These are phyloP conservation scores for Suillus cothurnatus DNA, from an alignment of 768 basidiomycete species.

Conservation along the genomic window DNA sequence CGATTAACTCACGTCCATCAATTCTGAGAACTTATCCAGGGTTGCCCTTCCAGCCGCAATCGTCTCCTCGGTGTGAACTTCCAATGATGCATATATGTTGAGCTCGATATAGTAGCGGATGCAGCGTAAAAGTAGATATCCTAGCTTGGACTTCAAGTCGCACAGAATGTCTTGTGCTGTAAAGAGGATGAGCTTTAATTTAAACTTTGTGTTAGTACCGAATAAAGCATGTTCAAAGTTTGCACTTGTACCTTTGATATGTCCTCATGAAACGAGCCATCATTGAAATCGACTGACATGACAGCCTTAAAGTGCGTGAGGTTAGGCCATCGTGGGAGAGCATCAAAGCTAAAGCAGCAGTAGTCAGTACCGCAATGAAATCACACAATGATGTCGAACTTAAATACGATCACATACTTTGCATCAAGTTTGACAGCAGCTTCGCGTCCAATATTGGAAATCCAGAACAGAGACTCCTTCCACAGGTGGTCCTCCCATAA, in stretches of 20 bases:
- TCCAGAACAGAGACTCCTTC: slow-evolving; percentile 24
- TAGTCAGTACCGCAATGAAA: not conserved
- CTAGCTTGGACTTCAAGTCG: slow-evolving; percentile 9
- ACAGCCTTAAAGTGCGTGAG: slow-evolving; percentile 36
- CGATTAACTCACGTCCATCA: slow-evolving; percentile 21
- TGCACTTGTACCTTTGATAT: slow-evolving; percentile 32
- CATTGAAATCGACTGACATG: slow-evolving; percentile 31
- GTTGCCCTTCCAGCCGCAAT: slow-evolving; percentile 23
- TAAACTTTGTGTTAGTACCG: not conserved
- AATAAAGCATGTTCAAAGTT: not conserved
- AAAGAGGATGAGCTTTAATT: slow-evolving; percentile 32
- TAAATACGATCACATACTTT: slow-evolving; percentile 21
- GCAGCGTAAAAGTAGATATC: slow-evolving; percentile 30
- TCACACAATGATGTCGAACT: not conserved
- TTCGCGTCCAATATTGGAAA: slow-evolving; percentile 10
- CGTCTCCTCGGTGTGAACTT: slow-evolving; percentile 34
- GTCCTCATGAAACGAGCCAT: slow-evolving; percentile 39
- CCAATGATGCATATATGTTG: slow-evolving; percentile 30
- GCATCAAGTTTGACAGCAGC: slow-evolving; percentile 13
- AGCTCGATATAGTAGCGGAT: slow-evolving; percentile 35
- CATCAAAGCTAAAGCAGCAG: slow-evolving; percentile 23
- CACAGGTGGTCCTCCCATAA: slow-evolving; percentile 36
- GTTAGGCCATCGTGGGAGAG: slow-evolving; percentile 36
- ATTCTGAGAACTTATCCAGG: slow-evolving; percentile 18
- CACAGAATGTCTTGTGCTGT: slow-evolving; percentile 27